Evolutionary conservation across 305 asterid species (phyloP).

Genomic region (Ilex paraguariensis): DNA sequence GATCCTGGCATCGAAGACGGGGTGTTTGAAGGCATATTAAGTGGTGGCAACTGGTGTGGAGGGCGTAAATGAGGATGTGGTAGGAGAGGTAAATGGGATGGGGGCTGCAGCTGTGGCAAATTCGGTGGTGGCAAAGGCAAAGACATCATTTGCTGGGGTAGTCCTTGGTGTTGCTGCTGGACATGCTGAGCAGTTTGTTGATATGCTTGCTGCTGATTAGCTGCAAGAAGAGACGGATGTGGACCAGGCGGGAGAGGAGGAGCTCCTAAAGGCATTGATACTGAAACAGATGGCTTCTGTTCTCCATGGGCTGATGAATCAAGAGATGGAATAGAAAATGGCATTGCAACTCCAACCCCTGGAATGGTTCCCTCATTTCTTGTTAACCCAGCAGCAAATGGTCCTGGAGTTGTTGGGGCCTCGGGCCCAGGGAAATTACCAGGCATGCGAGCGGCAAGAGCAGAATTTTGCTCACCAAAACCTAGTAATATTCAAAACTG

Average conservation of each 20-base stretch:
- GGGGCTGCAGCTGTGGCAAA: conserved; percentile 69
- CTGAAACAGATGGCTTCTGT: conserved; percentile 52
- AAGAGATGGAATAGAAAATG: conserved; percentile 58
- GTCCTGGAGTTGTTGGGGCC: conserved; percentile 72
- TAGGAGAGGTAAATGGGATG: conserved; percentile 65
- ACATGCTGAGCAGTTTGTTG: conserved; percentile 63
- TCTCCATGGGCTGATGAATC: conserved; percentile 84
- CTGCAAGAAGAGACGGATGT: conserved; percentile 79
- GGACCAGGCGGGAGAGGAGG: conserved; percentile 99
- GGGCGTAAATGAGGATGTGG: conserved; percentile 92
- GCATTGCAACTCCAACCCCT: conserved; percentile 98
- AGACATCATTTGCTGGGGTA: conserved; percentile 54
- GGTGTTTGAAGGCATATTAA: conserved; percentile 44
- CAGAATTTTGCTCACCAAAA: conserved; percentile 60
- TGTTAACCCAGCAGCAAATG: conserved; percentile 72
- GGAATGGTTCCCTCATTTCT: conserved; percentile 98
- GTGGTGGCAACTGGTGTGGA: conserved; percentile 67
- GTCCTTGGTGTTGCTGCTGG: conserved; percentile 57
- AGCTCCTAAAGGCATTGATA: conserved; percentile 57
- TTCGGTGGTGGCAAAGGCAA: conserved; percentile 61
- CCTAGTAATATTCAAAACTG: conserved; percentile 34
- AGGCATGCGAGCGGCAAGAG: conserved; percentile 48
- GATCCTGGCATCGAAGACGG: conserved; percentile 73
- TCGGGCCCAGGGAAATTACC: conserved; percentile 66
- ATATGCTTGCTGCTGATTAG: conserved; percentile 80